These are phyloP conservation scores for Circinella umbellata DNA, from an alignment of 371 early-diverging fungal genomes.

Conservation along the genomic window DNA sequence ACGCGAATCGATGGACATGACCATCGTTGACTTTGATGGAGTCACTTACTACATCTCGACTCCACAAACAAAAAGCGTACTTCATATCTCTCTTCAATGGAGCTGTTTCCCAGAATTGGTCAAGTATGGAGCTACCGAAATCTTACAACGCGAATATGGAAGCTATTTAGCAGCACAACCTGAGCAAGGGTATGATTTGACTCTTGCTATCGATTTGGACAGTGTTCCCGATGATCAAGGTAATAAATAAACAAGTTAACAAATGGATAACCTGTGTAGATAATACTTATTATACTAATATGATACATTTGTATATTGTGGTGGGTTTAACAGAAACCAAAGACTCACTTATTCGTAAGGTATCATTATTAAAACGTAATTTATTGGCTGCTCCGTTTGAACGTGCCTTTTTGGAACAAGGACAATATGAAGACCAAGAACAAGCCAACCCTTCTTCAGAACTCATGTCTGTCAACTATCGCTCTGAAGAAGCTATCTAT, in stretches of 20 bases:
- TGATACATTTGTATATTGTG: not conserved
- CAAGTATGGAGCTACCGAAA: conserved; percentile 78
- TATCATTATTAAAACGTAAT: conserved; percentile 91
- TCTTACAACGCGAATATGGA: conserved; percentile 85
- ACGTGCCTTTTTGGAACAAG: conserved; percentile 86
- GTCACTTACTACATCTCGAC: conserved; percentile 88
- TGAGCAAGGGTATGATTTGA: conserved; percentile 84
- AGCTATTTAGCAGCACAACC: conserved; percentile 62
- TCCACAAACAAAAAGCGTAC: conserved; percentile 70
- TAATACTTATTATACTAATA: too few species aligned
- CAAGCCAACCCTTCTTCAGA: conserved; percentile 63
- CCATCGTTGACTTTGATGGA: conserved; percentile 95
- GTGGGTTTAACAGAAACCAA: conserved; percentile 29
- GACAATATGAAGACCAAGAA: conserved; percentile 70
- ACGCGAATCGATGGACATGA: conserved; percentile 82
- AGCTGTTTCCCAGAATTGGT: conserved; percentile 81
- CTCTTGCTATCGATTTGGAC: conserved; percentile 83
- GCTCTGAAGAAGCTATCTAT: conserved; percentile 93
- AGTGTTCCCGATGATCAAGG: conserved; percentile 74
- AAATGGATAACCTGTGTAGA: too few species aligned
- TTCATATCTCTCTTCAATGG: conserved; percentile 84
- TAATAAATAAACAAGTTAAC: conserved; percentile 18
- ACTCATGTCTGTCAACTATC: conserved; percentile 90
- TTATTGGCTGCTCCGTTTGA: conserved; percentile 94
- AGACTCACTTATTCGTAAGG: conserved; percentile 78